Evolutionary conservation across 768 basidiomycete species (phyloP).

Genomic region (Lepiota brunneoincarnata): DNA sequence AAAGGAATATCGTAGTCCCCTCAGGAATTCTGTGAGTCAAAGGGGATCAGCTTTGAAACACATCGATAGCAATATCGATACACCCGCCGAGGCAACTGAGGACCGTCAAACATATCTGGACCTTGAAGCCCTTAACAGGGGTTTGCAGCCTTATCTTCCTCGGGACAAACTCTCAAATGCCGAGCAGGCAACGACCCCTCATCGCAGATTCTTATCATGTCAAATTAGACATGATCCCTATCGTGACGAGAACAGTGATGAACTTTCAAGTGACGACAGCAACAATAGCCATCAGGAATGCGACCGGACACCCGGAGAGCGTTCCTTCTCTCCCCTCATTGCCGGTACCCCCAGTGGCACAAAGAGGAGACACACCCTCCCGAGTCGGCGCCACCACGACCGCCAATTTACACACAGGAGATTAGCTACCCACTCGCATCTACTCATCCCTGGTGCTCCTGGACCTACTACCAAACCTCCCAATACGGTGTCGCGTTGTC

Average conservation of each 20-base stretch:
- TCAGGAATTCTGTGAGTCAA: neutral
- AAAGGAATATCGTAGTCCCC: neutral
- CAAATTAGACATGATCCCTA: neutral
- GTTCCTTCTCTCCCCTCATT: no score
- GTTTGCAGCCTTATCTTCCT: neutral
- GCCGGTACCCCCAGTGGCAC: neutral
- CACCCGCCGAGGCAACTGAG: neutral
- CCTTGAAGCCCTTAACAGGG: neutral
- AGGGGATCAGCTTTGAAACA: neutral
- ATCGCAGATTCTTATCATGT: neutral
- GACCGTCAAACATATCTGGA: neutral
- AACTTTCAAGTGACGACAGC: neutral
- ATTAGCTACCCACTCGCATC: conserved; percentile 50
- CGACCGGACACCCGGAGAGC: neutral
- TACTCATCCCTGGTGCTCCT: conserved; percentile 59
- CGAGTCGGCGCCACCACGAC: neutral
- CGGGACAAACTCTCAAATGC: neutral
- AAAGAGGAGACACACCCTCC: conserved; percentile 10
- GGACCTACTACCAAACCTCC: conserved; percentile 37
- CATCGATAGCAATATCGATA: neutral
- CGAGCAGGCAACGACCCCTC: neutral
- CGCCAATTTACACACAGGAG: conserved; percentile 17
- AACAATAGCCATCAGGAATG: conserved; percentile 1
- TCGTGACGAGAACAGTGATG: neutral
- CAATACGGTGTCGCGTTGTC: conserved; percentile 4